phyloP scores from a whole-genome alignment of 169 alveolate genomes.

The Miamiensis avidus region DNA sequence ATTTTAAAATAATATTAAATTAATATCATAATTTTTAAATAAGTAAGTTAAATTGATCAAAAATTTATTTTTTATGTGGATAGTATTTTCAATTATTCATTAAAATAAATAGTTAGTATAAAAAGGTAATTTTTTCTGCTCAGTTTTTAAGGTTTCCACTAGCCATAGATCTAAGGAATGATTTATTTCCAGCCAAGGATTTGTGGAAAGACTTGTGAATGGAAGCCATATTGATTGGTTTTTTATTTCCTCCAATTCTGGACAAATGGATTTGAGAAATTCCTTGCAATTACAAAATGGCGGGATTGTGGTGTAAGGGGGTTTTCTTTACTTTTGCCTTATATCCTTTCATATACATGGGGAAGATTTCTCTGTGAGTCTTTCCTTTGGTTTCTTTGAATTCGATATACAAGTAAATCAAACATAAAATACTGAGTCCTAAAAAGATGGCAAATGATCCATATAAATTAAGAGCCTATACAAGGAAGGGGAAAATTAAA shows the following conservation, averaged over 20 bases:
- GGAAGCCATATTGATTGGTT: background rate
- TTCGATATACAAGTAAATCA: background rate
- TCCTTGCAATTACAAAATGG: background rate
- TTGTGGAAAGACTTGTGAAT: background rate
- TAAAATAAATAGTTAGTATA: too few species aligned
- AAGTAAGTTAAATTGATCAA: too few species aligned
- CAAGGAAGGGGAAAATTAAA: constrained; percentile 14
- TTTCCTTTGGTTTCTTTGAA: constrained; percentile 27
- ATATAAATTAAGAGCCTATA: constrained; percentile 5
- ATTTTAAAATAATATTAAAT: too few species aligned
- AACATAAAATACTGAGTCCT: background rate
- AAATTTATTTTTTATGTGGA: too few species aligned
- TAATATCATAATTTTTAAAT: too few species aligned
- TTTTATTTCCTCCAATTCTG: background rate
- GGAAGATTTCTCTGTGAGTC: background rate
- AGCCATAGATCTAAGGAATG: background rate
- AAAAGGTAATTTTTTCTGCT: too few species aligned
- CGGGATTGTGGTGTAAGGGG: background rate
- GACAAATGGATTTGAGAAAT: background rate
- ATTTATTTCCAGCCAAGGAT: background rate
- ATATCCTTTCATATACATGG: background rate
- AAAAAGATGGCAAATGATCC: constrained; percentile 15
- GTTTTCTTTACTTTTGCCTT: background rate
- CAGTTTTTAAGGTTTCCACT: too few species aligned
- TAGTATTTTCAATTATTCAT: too few species aligned